These are phyloP conservation scores for Sporothrix euskadiensis DNA, from an alignment of 2,329 filamentous ascomycete species.

Conservation along the genomic window DNA sequence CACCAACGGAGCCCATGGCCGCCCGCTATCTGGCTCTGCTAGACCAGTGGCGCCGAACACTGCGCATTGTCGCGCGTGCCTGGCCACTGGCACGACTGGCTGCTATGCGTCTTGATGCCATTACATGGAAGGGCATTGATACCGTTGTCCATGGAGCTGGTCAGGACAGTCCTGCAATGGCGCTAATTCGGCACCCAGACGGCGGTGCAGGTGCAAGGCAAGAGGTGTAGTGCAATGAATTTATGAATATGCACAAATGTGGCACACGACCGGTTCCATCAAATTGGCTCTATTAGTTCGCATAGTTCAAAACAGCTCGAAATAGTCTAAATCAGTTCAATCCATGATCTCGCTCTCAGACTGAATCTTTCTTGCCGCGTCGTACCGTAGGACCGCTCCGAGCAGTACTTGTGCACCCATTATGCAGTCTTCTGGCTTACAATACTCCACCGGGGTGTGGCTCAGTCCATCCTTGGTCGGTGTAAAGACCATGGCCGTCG, in stretches of 20 bases:
- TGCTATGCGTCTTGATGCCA: slow-evolving; percentile 35
- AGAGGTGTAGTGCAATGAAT: background rate
- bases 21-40: slow-evolving; percentile 31
- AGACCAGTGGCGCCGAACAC: slow-evolving; percentile 34
- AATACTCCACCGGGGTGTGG: slow-evolving; percentile 42
- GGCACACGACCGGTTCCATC: background rate
- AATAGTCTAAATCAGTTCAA: background rate
- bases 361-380: slow-evolving; percentile 26
- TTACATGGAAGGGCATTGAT: slow-evolving; percentile 35
- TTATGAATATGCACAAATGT: background rate
- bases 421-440: slow-evolving; percentile 40
- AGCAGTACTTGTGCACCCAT: slow-evolving; percentile 38
- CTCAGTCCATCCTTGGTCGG: slow-evolving; percentile 43
- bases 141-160: slow-evolving; percentile 28
- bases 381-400: slow-evolving; percentile 35
- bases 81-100: slow-evolving; percentile 36
- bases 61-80: slow-evolving; percentile 34
- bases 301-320: background rate
- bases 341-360: slow-evolving; percentile 23
- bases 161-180: slow-evolving; percentile 35
- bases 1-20: slow-evolving; percentile 33
- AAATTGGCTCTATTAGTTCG: slow-evolving; percentile 25
- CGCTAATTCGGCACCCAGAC: slow-evolving; percentile 24
- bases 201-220: background rate
- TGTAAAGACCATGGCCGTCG: slow-evolving; percentile 45